Percentiles rank a stretch among this genome's conserved stretches.
Evolutionary conservation across 352 stramenopile species (phyloP).

Genomic region (Blastocystis sp.): DNA sequence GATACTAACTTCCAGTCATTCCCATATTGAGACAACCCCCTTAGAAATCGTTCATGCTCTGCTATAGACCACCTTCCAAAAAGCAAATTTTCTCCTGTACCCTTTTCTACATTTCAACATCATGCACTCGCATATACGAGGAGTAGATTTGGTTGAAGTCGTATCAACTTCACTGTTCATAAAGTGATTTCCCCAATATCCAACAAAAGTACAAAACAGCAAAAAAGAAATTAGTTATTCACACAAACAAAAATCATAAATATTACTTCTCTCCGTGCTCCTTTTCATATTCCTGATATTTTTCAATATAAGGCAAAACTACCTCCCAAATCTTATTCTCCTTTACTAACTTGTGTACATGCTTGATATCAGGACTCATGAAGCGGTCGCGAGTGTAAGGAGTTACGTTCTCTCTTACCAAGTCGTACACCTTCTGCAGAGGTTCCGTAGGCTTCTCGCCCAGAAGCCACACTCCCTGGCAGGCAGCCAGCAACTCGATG

Average conservation of each 20-base stretch:
- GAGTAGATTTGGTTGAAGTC: too few species aligned
- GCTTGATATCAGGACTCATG: slow-evolving; percentile 80
- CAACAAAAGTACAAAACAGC: too few species aligned
- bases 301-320: slow-evolving; percentile 67
- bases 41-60: background rate
- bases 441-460: slow-evolving; percentile 75
- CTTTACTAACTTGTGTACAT: slow-evolving; percentile 74
- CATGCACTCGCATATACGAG: too few species aligned
- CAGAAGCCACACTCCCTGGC: slow-evolving; percentile 79
- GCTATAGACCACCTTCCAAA: background rate
- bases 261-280: slow-evolving; percentile 50
- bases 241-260: background rate
- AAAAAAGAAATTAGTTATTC: background rate
- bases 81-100: background rate
- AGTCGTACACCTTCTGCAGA: slow-evolving; percentile 74
- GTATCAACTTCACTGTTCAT: too few species aligned
- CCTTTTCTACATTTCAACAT: too few species aligned
- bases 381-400: slow-evolving; percentile 74
- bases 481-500: slow-evolving; percentile 78
- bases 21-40: background rate
- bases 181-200: too few species aligned
- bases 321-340: slow-evolving; percentile 71
- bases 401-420: slow-evolving; percentile 68
- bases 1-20: slow-evolving; percentile 21
- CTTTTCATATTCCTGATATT: slow-evolving; percentile 58